Conservation (phyloP, 805 yeast genomes). For the Nakazawaea populi region DNA sequence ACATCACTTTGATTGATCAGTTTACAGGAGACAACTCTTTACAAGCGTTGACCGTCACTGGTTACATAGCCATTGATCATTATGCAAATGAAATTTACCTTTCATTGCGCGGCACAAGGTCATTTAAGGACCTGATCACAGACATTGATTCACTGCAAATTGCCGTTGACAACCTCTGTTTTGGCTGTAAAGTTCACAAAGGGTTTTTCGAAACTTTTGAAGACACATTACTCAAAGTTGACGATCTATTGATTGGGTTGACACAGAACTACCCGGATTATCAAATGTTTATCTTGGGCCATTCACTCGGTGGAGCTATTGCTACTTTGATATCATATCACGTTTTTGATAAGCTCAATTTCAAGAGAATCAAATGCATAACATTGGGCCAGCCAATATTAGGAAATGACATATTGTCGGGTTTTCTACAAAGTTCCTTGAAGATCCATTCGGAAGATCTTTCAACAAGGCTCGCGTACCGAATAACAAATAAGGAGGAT, state of each 20-base stretch:
- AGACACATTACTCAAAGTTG: conserved; percentile 23
- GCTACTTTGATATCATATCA: conserved; percentile 31
- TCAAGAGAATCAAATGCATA: conserved; percentile 22
- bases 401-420: conserved; percentile 32
- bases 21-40: conserved; percentile 25
- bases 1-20: conserved; percentile 31
- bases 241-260: conserved; percentile 17
- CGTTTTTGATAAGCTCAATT: conserved; percentile 28
- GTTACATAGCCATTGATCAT: conserved; percentile 14
- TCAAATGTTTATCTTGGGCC: conserved; percentile 12
- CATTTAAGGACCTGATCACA: conserved; percentile 31
- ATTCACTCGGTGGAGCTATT: conserved; percentile 36
- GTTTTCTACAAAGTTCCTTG: conserved; percentile 25
- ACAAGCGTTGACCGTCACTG: conserved; percentile 11
- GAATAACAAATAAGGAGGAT: conserved; percentile 25
- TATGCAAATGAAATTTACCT: conserved; percentile 18
- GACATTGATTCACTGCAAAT: conserved; percentile 34
- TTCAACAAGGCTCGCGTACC: conserved; percentile 13
- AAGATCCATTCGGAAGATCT: neutral
- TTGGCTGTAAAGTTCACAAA: conserved; percentile 31
- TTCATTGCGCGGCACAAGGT: conserved; percentile 37
- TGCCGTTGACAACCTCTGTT: conserved; percentile 21
- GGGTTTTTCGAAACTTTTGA: conserved; percentile 29
- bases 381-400: conserved; percentile 41
- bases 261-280: conserved; percentile 17